phyloP scores from a whole-genome alignment of 306 rosid species.

The Ceratonia siliqua region DNA sequence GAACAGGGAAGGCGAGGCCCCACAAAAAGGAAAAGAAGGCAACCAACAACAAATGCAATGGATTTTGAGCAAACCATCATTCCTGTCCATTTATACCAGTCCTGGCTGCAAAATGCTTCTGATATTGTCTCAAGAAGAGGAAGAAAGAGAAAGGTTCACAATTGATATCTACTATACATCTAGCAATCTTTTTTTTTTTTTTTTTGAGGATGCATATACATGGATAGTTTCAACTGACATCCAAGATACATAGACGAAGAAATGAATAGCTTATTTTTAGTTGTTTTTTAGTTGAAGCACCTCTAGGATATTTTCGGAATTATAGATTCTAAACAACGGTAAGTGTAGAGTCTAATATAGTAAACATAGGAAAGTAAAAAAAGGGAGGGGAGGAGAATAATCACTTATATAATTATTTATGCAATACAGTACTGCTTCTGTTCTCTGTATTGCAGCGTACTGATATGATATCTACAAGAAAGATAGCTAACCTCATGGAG shows the following conservation, averaged over 20 bases:
- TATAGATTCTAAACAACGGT: background rate
- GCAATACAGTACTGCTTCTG: background rate
- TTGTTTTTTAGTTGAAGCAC: background rate
- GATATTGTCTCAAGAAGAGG: slow-evolving; percentile 61
- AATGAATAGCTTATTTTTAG: background rate
- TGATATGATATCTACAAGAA: slow-evolving; percentile 42
- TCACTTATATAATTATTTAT: slow-evolving; percentile 3
- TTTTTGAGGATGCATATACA: background rate
- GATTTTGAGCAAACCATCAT: slow-evolving; percentile 76
- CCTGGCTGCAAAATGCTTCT: slow-evolving; percentile 74
- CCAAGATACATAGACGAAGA: background rate
- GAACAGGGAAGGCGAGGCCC: slow-evolving; percentile 41
- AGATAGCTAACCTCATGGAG: slow-evolving; percentile 70
- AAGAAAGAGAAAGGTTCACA: slow-evolving; percentile 70
- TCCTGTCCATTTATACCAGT: slow-evolving; percentile 70
- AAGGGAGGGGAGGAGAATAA: background rate
- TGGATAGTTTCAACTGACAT: background rate
- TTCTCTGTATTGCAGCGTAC: slow-evolving; percentile 45
- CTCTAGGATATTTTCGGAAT: background rate
- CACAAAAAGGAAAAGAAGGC: slow-evolving; percentile 55
- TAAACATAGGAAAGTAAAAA: background rate
- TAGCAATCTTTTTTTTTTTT: slow-evolving; percentile 17
- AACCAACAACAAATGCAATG: slow-evolving; percentile 40
- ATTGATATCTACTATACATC: slow-evolving; percentile 22
- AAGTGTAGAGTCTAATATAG: background rate